phyloP scores from a whole-genome alignment of 148 eudicot genomes.

The Pouteria glomerata region DNA sequence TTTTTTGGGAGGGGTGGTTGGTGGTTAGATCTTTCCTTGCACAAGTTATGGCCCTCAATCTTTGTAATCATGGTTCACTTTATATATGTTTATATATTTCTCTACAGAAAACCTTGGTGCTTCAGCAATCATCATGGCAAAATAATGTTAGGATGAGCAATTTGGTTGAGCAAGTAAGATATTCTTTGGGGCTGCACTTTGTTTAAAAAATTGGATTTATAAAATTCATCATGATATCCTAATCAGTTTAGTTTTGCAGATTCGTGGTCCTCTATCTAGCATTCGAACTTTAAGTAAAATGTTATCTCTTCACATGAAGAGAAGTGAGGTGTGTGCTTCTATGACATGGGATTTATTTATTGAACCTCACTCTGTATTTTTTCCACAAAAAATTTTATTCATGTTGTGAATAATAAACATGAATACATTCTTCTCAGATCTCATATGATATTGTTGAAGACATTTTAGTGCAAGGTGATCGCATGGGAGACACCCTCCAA shows the following conservation, averaged over 20 bases:
- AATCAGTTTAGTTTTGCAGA: constrained; percentile 44
- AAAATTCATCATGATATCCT: constrained; percentile 18
- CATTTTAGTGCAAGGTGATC: constrained; percentile 76
- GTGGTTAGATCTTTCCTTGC: background rate
- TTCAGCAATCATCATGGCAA: constrained; percentile 98
- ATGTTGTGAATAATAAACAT: background rate
- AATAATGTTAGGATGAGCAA: constrained; percentile 84
- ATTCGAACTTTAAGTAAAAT: constrained; percentile 70
- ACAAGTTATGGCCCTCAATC: background rate
- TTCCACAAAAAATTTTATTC: background rate
- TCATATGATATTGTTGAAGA: constrained; percentile 86
- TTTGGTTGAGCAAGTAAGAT: constrained; percentile 90
- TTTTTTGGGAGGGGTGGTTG: too few relatives aligned
- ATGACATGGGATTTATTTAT: constrained; percentile 7
- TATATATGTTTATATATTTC: constrained; percentile 6
- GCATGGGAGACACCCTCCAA: constrained; percentile 69
- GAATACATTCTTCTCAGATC: constrained; percentile 41
- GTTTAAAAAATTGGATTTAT: background rate
- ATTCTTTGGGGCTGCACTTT: constrained; percentile 9
- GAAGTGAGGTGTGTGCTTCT: constrained; percentile 63
- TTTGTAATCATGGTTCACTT: constrained; percentile 1
- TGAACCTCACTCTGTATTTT: constrained; percentile 4
- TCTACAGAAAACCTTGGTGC: constrained; percentile 81
- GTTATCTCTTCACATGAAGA: constrained; percentile 62
- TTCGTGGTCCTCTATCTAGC: constrained; percentile 90